Conservation (phyloP, 495 filamentous ascomycete genomes). For the Neurospora sp. region DNA sequence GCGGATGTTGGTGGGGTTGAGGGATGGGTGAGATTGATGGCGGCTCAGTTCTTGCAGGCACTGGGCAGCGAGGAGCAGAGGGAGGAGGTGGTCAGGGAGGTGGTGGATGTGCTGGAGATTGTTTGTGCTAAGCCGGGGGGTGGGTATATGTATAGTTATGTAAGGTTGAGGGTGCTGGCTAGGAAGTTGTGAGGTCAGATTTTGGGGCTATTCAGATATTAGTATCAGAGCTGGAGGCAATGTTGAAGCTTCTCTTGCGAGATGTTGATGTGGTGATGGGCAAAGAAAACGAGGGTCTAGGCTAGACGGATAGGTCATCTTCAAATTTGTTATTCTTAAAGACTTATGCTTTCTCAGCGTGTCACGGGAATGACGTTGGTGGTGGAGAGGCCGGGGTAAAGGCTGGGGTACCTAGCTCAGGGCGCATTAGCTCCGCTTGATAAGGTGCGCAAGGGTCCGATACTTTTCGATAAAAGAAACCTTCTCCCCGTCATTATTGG, state of each 20-base stretch:
- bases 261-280: neutral
- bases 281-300: neutral
- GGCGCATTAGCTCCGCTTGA: neutral
- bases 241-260: neutral
- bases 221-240: neutral
- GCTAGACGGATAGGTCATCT: neutral
- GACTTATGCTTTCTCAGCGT: neutral
- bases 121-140: constrained; percentile 46
- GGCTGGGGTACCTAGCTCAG: neutral
- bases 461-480: neutral
- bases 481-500: neutral
- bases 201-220: neutral
- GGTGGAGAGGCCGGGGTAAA: neutral
- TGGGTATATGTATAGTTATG: constrained; percentile 56
- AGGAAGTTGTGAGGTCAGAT: constrained; percentile 31
- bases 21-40: constrained; percentile 64
- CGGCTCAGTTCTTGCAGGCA: constrained; percentile 43
- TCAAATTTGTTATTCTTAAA: neutral
- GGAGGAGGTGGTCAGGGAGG: constrained; percentile 45
- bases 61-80: constrained; percentile 34
- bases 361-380: neutral
- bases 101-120: constrained; percentile 44
- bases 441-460: neutral
- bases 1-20: constrained; percentile 50
- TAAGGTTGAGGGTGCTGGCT: constrained; percentile 57